phyloP scores from a whole-genome alignment of 352 stramenopile genomes.

The Phytopythium delawarense region DNA sequence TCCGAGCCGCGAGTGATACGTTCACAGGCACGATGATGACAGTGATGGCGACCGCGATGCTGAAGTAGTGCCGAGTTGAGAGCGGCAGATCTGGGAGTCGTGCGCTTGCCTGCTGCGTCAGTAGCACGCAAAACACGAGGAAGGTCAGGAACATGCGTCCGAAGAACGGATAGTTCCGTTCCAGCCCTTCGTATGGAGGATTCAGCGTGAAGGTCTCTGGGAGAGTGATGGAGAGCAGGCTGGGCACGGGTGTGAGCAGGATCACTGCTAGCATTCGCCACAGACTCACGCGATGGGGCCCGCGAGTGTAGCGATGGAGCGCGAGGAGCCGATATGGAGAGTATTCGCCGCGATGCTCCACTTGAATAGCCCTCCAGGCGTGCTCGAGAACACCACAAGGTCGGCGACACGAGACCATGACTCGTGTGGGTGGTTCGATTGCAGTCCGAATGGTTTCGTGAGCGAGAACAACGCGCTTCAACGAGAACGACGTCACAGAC shows the following conservation, averaged over 20 bases:
- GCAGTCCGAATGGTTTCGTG: too few relatives aligned
- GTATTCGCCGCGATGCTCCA: background rate
- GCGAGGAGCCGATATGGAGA: background rate
- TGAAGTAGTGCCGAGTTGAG: background rate
- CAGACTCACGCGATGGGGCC: background rate
- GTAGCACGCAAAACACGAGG: conserved; percentile 14
- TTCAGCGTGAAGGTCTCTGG: background rate
- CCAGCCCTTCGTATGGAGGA: background rate
- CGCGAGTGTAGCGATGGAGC: background rate
- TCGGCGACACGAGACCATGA: background rate
- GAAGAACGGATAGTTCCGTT: conserved; percentile 16
- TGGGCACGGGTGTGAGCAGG: background rate
- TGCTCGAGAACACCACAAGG: background rate
- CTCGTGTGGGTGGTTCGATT: too few relatives aligned
- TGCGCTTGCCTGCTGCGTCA: conserved; percentile 15
- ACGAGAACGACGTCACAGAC: too few relatives aligned
- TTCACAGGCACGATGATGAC: conserved; percentile 4
- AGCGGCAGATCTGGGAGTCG: conserved; percentile 8
- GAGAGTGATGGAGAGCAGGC: background rate
- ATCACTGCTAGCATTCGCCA: background rate
- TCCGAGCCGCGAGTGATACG: conserved; percentile 9
- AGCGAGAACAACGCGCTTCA: too few relatives aligned
- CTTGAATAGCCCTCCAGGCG: background rate
- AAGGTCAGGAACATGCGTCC: conserved; percentile 16
- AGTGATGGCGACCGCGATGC: background rate